Base-by-base conservation (phyloP, 2,329 filamentous ascomycete species). In the Pseudogymnoascus sp. region DNA sequence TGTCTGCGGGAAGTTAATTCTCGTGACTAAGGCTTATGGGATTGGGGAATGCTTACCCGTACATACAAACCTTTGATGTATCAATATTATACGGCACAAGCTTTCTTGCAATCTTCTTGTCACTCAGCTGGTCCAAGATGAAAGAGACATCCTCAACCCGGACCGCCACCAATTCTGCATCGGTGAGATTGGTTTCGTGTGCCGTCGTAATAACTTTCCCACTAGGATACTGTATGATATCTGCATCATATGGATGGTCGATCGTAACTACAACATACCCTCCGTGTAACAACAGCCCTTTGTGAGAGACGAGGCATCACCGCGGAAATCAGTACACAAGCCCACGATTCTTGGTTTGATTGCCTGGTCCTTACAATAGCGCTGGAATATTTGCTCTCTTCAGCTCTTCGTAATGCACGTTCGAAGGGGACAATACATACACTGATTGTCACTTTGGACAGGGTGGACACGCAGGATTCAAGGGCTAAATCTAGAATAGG, bases 161-260 rank as follows among this genome's bases (percentile, higher is more conserved):
- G 4, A 67, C 31, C 10, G 31, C 31, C 31, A 33, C 31, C 60
- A 62, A 5, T 68, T 50, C 31, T 44, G 61, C 19, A 62, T 44
- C 13, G 53, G 61, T 31, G 62, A 63, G 8, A 66, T 61, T 6
- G 47, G 61, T 53, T 68, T 63, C 7, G 61, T 63, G 3, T 62
- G 67, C 19, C 72, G 67, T 47, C 66, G 24, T 53, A 29, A 53
- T 53, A 6, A 74, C 64, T 2, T 68, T 70, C 5, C 72, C 76
- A 62, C 77, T 70, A 1, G 74, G 74, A 59, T 76, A 78, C 56
- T 76, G 71, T 10, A 80, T 73, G n/a, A 78, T 71, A 31, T 73
- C 68, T 2, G 75, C 73, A 59, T 79, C 77, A 61, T 77, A 74
- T 0, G 78, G 76, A 63, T 80, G 78, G 65, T 81, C 79, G 61